Evolutionary conservation across 257 asterid genomes (phyloP), one percentile per base, ranked within the genome.

Genomic region (Paraleonurus japonicus): DNA sequence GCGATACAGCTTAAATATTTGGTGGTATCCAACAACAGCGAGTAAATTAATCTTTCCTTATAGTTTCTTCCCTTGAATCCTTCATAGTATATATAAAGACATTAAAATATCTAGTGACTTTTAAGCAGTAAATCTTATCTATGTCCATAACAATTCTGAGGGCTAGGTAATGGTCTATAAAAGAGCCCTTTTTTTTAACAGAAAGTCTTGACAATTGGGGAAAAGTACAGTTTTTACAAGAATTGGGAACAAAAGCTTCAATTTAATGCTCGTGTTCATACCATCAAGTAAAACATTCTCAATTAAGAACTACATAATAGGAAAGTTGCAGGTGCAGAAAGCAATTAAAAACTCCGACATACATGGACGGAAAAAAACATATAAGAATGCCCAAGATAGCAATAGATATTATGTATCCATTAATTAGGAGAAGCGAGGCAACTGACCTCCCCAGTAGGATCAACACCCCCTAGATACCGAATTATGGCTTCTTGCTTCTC

Each of bases 401-500:
- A 15, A 62, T 19, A 55, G 27, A 61, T 63, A 30, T 13, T 3
- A 41, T 20, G 33, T 8, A 50, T 51, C 7, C 23, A 58, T 16
- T 63, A 12, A 28, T 43, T 3, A 48, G 30, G 12, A 63, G 55
- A 12, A 7, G 59, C 30, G 59, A 71, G 19, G 33, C 0, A 22
- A 50, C 76, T 26, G 63, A 92, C 96, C 88, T 94, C 96, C 45
- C 98, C 98, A 23, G 87, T 79, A 67, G 92, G 87, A 83, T 90
- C 97, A 57, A 81, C 79, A 13, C 85, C 89, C 27, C 90, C 96
- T 6, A 94, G 95, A 64, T 75, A 84, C 50, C 96, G 85, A 57
- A 94, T 61, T 47, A 94, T 86, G 32, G 91, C 95, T 76, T 94
- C 92, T 58, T 94, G 96, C 89, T 81, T 94, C 87, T 83, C 82